A percentile compares a stretch with the other conserved stretches of the same genome.
Evolutionary conservation across 352 stramenopile genomes (phyloP).

Genomic region (Pythium diclinum): DNA sequence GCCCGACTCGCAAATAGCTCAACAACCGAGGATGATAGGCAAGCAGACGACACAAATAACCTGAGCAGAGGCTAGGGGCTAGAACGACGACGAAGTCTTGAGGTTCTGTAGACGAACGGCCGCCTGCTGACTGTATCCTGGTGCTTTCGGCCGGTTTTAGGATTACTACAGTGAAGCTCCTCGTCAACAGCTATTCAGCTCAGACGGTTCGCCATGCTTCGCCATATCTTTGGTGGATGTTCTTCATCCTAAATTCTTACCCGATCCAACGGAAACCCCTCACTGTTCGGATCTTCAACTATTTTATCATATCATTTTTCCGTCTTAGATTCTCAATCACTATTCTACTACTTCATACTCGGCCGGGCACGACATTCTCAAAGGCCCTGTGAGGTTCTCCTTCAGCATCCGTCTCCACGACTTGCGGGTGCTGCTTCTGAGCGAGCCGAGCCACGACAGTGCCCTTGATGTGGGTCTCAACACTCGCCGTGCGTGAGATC

Average conservation of each 20-base stretch:
- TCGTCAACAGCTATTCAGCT: background rate
- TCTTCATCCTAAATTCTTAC: background rate
- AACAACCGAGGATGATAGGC: too few relatives aligned
- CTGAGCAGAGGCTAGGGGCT: too few relatives aligned
- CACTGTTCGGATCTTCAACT: background rate
- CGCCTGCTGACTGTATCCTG: too few relatives aligned
- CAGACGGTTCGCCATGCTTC: background rate
- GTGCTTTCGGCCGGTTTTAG: background rate
- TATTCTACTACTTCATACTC: background rate
- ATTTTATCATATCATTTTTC: too few relatives aligned
- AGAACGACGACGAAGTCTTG: too few relatives aligned
- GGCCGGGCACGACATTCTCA: constrained; percentile 5
- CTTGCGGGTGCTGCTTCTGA: constrained; percentile 7
- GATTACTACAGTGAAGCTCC: background rate
- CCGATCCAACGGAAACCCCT: background rate
- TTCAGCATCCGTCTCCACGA: background rate
- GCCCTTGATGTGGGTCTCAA: background rate
- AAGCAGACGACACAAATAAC: too few relatives aligned
- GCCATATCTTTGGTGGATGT: background rate
- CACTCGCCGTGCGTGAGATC: background rate
- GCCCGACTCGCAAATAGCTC: background rate
- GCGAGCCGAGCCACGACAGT: constrained; percentile 7
- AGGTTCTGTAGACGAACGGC: too few relatives aligned
- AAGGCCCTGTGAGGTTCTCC: background rate
- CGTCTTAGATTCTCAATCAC: background rate